Evolutionary conservation across 176 grass and related monocot species (phyloP).

Genomic region (Panicum miliaceum): DNA sequence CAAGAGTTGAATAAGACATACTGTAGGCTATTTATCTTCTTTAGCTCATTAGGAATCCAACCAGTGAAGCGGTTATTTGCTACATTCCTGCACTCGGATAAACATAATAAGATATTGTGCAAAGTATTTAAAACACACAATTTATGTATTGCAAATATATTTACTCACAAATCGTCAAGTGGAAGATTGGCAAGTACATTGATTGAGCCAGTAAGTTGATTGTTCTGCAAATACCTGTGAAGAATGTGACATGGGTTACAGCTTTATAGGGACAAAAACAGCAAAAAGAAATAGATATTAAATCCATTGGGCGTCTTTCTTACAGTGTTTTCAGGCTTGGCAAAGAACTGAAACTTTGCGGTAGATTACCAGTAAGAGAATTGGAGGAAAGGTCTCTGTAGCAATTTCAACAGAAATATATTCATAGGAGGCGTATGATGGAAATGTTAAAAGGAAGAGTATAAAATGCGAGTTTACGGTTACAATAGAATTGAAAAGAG

Average conservation of each 20-base stretch:
- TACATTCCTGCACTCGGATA: constrained; percentile 74
- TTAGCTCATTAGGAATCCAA: constrained; percentile 90
- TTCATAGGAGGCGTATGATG: constrained; percentile 28
- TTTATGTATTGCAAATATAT: constrained; percentile 20
- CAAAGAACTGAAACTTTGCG: constrained; percentile 73
- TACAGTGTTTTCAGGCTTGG: constrained; percentile 83
- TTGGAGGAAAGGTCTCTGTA: constrained; percentile 87
- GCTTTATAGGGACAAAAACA: background rate
- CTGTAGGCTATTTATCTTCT: constrained; percentile 86
- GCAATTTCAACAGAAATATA: constrained; percentile 25
- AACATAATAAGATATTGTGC: constrained; percentile 26
- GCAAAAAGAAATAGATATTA: background rate
- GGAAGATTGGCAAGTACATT: constrained; percentile 85
- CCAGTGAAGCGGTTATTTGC: constrained; percentile 86
- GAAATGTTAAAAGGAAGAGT: background rate
- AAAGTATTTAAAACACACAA: constrained; percentile 28
- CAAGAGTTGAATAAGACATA: constrained; percentile 51
- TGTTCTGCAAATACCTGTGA: constrained; percentile 85
- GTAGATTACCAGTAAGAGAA: constrained; percentile 76
- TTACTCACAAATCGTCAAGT: constrained; percentile 82
- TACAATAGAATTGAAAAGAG: background rate
- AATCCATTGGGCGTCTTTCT: constrained; percentile 25
- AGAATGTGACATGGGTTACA: constrained; percentile 25
- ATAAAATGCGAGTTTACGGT: constrained; percentile 16
- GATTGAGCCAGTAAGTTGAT: constrained; percentile 85